Evolutionary conservation across 2,329 filamentous ascomycete genomes (phyloP).

Genomic region (Hirsutella thompsonii): DNA sequence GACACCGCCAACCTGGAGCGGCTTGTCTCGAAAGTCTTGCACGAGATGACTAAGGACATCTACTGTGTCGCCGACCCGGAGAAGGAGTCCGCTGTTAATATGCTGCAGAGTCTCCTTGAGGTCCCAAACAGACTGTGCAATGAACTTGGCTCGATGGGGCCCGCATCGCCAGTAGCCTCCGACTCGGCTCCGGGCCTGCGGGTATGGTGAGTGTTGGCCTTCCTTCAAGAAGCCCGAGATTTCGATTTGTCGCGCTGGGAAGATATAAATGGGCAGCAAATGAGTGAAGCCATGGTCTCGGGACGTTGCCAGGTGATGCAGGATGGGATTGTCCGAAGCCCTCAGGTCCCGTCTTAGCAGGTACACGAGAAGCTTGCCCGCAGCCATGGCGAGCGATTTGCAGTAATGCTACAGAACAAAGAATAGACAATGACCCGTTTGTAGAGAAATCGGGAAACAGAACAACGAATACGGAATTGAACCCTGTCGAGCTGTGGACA

Average conservation of each 20-base stretch:
- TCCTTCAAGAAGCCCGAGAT: constrained; percentile 57
- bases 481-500: too few relatives aligned
- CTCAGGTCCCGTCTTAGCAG: constrained; percentile 62
- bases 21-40: constrained; percentile 26
- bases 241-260: constrained; percentile 59
- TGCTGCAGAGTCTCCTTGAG: constrained; percentile 49
- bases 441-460: too few relatives aligned
- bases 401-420: not conserved
- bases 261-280: constrained; percentile 57
- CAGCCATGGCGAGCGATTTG: constrained; percentile 14
- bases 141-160: constrained; percentile 56
- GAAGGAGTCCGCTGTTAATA: constrained; percentile 44
- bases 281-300: constrained; percentile 48
- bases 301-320: constrained; percentile 41
- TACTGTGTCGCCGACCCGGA: constrained; percentile 48
- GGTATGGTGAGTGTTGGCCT: constrained; percentile 47
- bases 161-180: constrained; percentile 63
- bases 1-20: constrained; percentile 42
- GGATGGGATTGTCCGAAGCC: constrained; percentile 60
- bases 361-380: constrained; percentile 50
- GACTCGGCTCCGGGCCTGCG: constrained; percentile 51
- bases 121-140: constrained; percentile 62
- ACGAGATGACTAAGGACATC: constrained; percentile 49
- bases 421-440: too few relatives aligned
- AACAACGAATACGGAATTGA: too few relatives aligned